A percentile compares a stretch with the other conserved stretches of the same genome.
phyloP scores from a whole-genome alignment of 1,284 basidiomycete genomes.

The Paramarasmius palmivorus region DNA sequence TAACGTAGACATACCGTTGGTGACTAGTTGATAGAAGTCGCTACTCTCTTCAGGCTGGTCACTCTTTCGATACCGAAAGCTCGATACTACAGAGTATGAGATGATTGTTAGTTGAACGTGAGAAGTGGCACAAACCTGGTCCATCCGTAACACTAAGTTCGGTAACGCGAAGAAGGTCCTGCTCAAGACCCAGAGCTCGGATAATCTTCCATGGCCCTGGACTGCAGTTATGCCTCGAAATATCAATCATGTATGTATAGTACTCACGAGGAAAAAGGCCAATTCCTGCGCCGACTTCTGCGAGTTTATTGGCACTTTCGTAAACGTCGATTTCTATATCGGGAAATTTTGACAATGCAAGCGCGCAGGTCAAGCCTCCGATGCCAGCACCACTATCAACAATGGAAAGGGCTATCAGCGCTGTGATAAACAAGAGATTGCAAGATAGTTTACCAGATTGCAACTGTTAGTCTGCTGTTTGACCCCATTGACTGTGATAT shows the following conservation, averaged over 20 bases:
- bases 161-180: conserved; percentile 41
- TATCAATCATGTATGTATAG: conserved; percentile 8
- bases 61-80: conserved; percentile 51
- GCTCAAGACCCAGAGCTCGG: conserved; percentile 47
- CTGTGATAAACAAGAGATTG: neutral
- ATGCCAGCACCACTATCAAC: conserved; percentile 38
- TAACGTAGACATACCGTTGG: conserved; percentile 37
- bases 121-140: conserved; percentile 30
- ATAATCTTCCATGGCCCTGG: conserved; percentile 48
- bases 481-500: conserved; percentile 1
- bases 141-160: conserved; percentile 36
- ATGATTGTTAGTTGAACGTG: conserved; percentile 2
- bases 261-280: conserved; percentile 49
- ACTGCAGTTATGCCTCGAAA: neutral
- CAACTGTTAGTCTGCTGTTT: conserved; percentile 15
- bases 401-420: neutral
- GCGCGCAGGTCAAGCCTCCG: conserved; percentile 33
- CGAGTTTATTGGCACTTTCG: conserved; percentile 36
- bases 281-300: conserved; percentile 46
- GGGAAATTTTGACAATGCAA: conserved; percentile 35
- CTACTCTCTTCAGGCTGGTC: conserved; percentile 43
- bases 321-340: conserved; percentile 44
- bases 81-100: conserved; percentile 29
- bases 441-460: conserved; percentile 19
- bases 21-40: conserved; percentile 46